Evolutionary conservation across 495 filamentous ascomycete species (phyloP).

Genomic region (Aspergillus saccharolyticus): DNA sequence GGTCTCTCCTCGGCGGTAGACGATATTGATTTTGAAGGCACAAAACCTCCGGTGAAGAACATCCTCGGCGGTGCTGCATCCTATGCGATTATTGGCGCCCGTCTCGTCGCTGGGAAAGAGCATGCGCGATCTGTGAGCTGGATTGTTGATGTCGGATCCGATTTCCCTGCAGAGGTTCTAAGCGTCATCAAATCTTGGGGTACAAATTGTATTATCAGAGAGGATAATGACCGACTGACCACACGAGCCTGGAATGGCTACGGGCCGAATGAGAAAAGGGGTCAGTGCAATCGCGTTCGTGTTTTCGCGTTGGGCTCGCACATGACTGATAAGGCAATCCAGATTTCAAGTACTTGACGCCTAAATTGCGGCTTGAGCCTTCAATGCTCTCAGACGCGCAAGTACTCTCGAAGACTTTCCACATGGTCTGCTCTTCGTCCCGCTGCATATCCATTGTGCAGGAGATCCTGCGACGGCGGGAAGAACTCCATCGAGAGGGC

Average conservation of each 20-base stretch:
- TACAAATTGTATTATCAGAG: constrained; percentile 64
- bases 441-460: constrained; percentile 72
- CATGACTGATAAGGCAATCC: constrained; percentile 33
- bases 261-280: constrained; percentile 50
- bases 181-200: constrained; percentile 62
- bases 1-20: constrained; percentile 47
- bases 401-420: constrained; percentile 69
- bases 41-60: constrained; percentile 55
- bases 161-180: constrained; percentile 69
- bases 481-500: constrained; percentile 27
- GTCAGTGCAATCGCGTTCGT: constrained; percentile 25
- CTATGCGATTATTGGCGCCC: constrained; percentile 82
- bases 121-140: constrained; percentile 63
- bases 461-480: constrained; percentile 50
- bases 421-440: constrained; percentile 76
- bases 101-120: constrained; percentile 62
- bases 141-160: constrained; percentile 84
- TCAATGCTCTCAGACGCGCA: constrained; percentile 52
- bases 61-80: constrained; percentile 82
- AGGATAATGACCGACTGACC: constrained; percentile 62
- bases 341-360: constrained; percentile 83
- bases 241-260: constrained; percentile 94
- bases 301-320: background rate
- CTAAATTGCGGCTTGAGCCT: constrained; percentile 72
- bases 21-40: constrained; percentile 72